These are phyloP conservation scores for Trichoderma aggressivum DNA, from an alignment of 2,329 filamentous ascomycete genomes.

Conservation along the genomic window DNA sequence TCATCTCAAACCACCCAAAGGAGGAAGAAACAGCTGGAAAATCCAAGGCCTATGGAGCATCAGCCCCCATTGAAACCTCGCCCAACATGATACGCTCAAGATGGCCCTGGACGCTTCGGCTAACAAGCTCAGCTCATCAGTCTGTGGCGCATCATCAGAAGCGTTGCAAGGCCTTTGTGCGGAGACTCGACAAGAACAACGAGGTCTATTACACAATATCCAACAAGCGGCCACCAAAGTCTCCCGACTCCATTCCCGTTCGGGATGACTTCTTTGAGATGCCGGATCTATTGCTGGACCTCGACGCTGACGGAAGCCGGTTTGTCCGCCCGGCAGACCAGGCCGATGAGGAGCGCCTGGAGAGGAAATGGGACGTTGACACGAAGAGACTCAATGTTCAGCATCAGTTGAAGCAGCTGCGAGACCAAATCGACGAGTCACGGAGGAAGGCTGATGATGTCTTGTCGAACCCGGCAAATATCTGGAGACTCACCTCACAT, in stretches of 20 bases:
- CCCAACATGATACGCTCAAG: conserved; percentile 23
- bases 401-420: conserved; percentile 31
- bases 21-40: background rate
- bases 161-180: conserved; percentile 27
- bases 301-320: conserved; percentile 46
- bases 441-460: conserved; percentile 28
- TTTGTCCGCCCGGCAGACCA: conserved; percentile 42
- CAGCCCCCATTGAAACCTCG: background rate
- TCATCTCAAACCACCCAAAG: background rate
- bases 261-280: conserved; percentile 38
- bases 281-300: conserved; percentile 46
- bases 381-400: conserved; percentile 25
- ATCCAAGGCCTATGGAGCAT: background rate
- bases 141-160: conserved; percentile 6
- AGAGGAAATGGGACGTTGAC: conserved; percentile 29
- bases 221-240: conserved; percentile 19
- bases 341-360: conserved; percentile 34
- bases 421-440: conserved; percentile 28
- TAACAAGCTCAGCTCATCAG: conserved; percentile 13
- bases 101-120: conserved; percentile 15
- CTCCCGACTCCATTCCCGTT: conserved; percentile 19
- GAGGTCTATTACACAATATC: conserved; percentile 29
- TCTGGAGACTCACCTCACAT: conserved; percentile 41
- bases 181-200: conserved; percentile 23
- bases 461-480: conserved; percentile 24